Evolutionary conservation across 345 rosid species (phyloP), one percentile per base, ranked within the genome.

Genomic region (Mallotus nudiflorus): DNA sequence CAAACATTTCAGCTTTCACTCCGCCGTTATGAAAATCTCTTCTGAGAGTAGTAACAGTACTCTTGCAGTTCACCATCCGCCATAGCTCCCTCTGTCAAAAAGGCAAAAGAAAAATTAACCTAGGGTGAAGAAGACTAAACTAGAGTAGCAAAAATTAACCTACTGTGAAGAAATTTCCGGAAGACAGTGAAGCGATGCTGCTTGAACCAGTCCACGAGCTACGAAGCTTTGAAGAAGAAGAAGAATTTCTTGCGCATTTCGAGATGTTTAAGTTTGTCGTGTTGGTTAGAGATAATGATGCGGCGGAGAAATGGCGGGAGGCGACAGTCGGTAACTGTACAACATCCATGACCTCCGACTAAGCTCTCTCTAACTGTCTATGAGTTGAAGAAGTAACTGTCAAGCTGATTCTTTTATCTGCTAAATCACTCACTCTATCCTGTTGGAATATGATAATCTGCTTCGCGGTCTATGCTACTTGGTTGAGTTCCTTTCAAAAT

Each of bases 1-100:
- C 97, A 80, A 95, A 92, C 97, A 95, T 95, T 79, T 95, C 99
- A 1, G 97, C 97, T 73, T 83, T 85, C 35, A 95, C 89, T 64
- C 82, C 77, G 24, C 83, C 64, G 22, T n/a, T n/a, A n/a, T 72
- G 81, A 78, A 59, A 77, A 49, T 74, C 80, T 70, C 90, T 84
- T 83, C 71, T 85, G 51, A 46, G 24, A 37, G 73, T 31, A 61
- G 71, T 83, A 39, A 70, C 82, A 40, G 75, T 82, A 35, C 77
- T 82, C 66, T 73, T 84, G 40, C 89, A 79, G 54, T 77, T 85
- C 75, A 93, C 86, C 87, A 84, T 80, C n/a, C 86, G 69, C 97
- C 91, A 86, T 57, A 82, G 56, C 80, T 87, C 88, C 70, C 78
- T 76, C 94, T 92, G 80, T 55, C 65, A 61, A 76, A 67, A 57